phyloP scores from a whole-genome alignment of 2,329 filamentous ascomycete species.

The Tolypocladium pustulatum region DNA sequence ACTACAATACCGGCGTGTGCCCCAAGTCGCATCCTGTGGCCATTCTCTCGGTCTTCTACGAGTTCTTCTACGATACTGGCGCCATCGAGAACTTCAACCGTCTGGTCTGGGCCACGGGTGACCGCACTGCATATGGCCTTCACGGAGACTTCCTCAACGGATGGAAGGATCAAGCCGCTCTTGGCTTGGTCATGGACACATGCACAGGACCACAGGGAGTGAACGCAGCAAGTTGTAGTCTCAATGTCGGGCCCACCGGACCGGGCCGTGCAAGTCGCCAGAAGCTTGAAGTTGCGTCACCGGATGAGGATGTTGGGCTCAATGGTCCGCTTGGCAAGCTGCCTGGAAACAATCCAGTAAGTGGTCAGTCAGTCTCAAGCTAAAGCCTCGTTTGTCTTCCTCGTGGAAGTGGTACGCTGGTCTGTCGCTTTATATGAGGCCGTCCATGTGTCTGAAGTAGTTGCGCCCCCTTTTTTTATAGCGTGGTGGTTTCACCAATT shows the following conservation, averaged over 20 bases:
- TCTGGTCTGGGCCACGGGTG: slow-evolving; percentile 15
- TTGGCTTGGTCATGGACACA: slow-evolving; percentile 14
- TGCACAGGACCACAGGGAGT: slow-evolving; percentile 15
- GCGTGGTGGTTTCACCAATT: too few relatives aligned
- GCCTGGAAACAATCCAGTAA: slow-evolving; percentile 16
- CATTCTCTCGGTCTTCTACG: slow-evolving; percentile 33
- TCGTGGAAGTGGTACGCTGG: too few relatives aligned
- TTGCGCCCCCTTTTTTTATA: too few relatives aligned
- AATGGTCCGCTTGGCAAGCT: slow-evolving; percentile 11
- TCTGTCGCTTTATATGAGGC: too few relatives aligned
- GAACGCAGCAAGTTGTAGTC: slow-evolving; percentile 11
- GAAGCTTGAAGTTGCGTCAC: slow-evolving; percentile 9
- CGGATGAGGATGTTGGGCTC: slow-evolving; percentile 14
- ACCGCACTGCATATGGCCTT: slow-evolving; percentile 16
- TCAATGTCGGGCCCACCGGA: slow-evolving; percentile 14
- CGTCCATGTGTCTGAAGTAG: too few relatives aligned
- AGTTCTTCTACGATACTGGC: slow-evolving; percentile 33
- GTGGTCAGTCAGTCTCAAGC: background rate
- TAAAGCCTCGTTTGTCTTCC: too few relatives aligned
- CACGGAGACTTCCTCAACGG: slow-evolving; percentile 19
- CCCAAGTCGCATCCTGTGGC: slow-evolving; percentile 30
- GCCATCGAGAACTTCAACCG: slow-evolving; percentile 15
- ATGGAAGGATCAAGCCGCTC: slow-evolving; percentile 15
- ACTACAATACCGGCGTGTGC: slow-evolving; percentile 21
- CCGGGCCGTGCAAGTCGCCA: slow-evolving; percentile 10